phyloP scores from a whole-genome alignment of 169 alveolate species.

The Plasmodium vinckei region DNA sequence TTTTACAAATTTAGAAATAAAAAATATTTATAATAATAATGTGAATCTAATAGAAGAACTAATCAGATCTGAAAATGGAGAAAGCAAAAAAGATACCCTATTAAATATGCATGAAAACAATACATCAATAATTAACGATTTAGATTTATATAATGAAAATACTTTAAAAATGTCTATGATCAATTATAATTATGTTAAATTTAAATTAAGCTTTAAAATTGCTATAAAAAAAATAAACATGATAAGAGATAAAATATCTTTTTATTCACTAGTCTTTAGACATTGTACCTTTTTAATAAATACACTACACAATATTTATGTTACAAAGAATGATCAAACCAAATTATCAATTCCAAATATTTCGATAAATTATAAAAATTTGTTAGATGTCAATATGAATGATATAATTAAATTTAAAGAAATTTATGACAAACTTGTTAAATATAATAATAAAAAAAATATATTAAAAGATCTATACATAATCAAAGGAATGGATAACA shows the following conservation, averaged over 20 bases:
- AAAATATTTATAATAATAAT: background rate
- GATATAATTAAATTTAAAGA: conserved; percentile 11
- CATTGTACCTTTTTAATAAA: conserved; percentile 20
- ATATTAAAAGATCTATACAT: background rate
- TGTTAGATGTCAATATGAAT: conserved; percentile 1
- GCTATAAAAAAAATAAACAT: conserved; percentile 42
- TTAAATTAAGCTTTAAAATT: conserved; percentile 47
- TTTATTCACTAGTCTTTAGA: conserved; percentile 28
- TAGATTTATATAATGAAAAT: conserved; percentile 31
- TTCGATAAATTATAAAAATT: background rate
- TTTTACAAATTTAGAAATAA: too few species aligned
- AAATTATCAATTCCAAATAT: background rate
- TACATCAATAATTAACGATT: conserved; percentile 18
- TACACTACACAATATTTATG: background rate
- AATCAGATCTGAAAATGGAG: background rate
- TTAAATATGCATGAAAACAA: background rate
- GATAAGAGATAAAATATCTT: conserved; percentile 15
- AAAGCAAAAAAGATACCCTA: conserved; percentile 7
- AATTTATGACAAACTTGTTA: conserved; percentile 13
- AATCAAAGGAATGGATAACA: background rate
- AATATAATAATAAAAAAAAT: background rate
- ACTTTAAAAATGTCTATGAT: conserved; percentile 18
- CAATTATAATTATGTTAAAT: conserved; percentile 27
- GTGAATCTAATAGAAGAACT: background rate
- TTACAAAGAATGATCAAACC: background rate